phyloP scores from a whole-genome alignment of 345 rosid species.

The Eucalyptus cloeziana region DNA sequence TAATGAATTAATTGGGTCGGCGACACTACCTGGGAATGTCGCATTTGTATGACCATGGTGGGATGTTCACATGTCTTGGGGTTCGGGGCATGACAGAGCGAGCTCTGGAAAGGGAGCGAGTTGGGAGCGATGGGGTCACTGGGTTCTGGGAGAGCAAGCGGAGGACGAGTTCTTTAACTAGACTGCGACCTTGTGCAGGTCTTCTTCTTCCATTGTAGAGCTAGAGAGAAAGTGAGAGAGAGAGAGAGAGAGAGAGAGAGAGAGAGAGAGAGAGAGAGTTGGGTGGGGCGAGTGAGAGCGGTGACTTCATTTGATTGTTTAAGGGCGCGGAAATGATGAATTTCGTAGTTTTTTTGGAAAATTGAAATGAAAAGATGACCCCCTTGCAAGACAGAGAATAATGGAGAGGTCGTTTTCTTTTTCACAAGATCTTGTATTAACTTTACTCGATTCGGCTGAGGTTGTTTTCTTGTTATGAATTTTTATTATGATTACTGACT shows the following conservation, averaged over 20 bases:
- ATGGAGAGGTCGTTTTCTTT: neutral
- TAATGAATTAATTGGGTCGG: too few species aligned
- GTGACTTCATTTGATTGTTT: neutral
- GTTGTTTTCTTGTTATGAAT: neutral
- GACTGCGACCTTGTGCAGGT: constrained; percentile 58
- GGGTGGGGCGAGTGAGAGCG: neutral
- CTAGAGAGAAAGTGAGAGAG: neutral
- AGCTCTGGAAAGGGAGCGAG: constrained; percentile 32
- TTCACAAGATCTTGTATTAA: neutral
- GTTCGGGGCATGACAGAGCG: too few species aligned
- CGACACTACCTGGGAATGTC: too few species aligned
- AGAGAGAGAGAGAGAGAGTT: neutral
- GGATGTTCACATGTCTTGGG: too few species aligned
- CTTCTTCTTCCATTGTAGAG: constrained; percentile 68
- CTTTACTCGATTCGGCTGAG: neutral
- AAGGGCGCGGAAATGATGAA: constrained; percentile 6
- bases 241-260: too few species aligned
- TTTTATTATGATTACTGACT: neutral
- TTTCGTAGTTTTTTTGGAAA: neutral
- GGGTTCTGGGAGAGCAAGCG: constrained; percentile 53
- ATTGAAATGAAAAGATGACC: neutral
- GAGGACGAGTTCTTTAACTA: constrained; percentile 63
- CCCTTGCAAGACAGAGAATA: too few species aligned
- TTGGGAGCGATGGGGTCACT: constrained; percentile 28
- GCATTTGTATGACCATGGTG: too few species aligned